These are phyloP conservation scores for Elongisporangium senticosum DNA, from an alignment of 352 stramenopile genomes.

Conservation along the genomic window DNA sequence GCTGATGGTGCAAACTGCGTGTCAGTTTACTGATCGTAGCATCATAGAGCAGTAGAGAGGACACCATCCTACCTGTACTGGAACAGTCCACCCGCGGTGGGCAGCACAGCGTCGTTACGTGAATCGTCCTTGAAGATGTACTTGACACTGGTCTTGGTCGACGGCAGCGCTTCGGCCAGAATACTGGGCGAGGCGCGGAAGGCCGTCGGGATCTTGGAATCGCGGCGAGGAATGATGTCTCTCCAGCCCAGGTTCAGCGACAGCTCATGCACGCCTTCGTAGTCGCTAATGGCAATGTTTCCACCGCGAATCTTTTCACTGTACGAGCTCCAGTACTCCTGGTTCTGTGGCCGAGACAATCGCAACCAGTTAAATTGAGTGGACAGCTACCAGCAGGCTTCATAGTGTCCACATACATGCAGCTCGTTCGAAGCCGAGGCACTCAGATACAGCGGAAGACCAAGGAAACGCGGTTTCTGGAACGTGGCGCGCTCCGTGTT, in stretches of 20 bases:
- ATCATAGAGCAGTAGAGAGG: neutral
- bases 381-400: neutral
- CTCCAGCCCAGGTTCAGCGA: conserved; percentile 83
- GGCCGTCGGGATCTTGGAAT: conserved; percentile 80
- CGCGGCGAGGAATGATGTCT: conserved; percentile 80
- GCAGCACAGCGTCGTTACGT: conserved; percentile 84
- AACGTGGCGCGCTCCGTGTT: conserved; percentile 82
- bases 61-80: conserved; percentile 58
- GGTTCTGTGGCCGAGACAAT: conserved; percentile 31
- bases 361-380: conserved; percentile 1
- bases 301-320: conserved; percentile 83
- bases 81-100: conserved; percentile 84
- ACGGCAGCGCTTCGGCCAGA: conserved; percentile 85
- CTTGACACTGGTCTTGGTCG: conserved; percentile 89
- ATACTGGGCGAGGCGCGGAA: conserved; percentile 89
- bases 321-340: conserved; percentile 86
- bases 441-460: conserved; percentile 72
- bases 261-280: conserved; percentile 79
- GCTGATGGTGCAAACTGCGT: conserved; percentile 17
- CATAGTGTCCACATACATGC: conserved; percentile 30
- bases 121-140: conserved; percentile 91
- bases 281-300: conserved; percentile 83
- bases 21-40: neutral
- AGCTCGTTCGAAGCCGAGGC: conserved; percentile 75
- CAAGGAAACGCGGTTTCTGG: conserved; percentile 84